Percentiles rank a stretch among this genome's conserved stretches.
These are phyloP conservation scores for Hypoxylon sp. DNA, from an alignment of 2,329 filamentous ascomycete species.

Conservation along the genomic window DNA sequence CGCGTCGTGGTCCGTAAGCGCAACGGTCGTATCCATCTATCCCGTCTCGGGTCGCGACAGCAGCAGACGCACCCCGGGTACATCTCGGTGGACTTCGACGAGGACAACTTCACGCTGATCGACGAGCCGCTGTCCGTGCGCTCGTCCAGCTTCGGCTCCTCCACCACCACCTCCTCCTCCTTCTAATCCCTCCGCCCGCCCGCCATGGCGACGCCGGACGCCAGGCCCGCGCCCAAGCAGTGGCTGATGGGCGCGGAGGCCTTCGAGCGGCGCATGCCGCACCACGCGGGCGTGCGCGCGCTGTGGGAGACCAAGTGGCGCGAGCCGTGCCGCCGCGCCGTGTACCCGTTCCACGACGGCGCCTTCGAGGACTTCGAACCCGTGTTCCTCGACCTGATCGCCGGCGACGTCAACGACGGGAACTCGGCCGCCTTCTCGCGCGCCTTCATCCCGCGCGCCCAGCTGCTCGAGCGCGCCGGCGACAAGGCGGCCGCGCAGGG, in stretches of 20 bases:
- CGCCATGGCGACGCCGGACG: slow-evolving; percentile 32
- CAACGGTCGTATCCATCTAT: slow-evolving; percentile 49
- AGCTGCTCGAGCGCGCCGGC: slow-evolving; percentile 68
- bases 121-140: slow-evolving; percentile 32
- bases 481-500: slow-evolving; percentile 64
- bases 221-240: slow-evolving; percentile 45
- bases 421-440: slow-evolving; percentile 76
- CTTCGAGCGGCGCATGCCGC: slow-evolving; percentile 65
- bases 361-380: slow-evolving; percentile 77
- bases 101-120: slow-evolving; percentile 38
- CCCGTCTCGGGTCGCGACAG: slow-evolving; percentile 46
- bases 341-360: slow-evolving; percentile 84
- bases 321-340: slow-evolving; percentile 71
- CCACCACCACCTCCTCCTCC: slow-evolving; percentile 10
- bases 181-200: background rate
- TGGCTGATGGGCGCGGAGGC: slow-evolving; percentile 63
- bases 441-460: slow-evolving; percentile 73
- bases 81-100: slow-evolving; percentile 27
- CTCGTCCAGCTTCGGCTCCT: slow-evolving; percentile 38
- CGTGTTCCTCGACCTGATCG: slow-evolving; percentile 74
- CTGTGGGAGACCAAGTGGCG: slow-evolving; percentile 86
- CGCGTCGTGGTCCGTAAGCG: slow-evolving; percentile 51
- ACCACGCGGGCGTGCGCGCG: slow-evolving; percentile 71
- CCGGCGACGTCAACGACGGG: slow-evolving; percentile 74
- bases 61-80: slow-evolving; percentile 29